A percentile compares a stretch with the other conserved stretches of the same genome.
Conservation (phyloP, 2,329 filamentous ascomycete genomes). For the Lecanosticta acicola region DNA sequence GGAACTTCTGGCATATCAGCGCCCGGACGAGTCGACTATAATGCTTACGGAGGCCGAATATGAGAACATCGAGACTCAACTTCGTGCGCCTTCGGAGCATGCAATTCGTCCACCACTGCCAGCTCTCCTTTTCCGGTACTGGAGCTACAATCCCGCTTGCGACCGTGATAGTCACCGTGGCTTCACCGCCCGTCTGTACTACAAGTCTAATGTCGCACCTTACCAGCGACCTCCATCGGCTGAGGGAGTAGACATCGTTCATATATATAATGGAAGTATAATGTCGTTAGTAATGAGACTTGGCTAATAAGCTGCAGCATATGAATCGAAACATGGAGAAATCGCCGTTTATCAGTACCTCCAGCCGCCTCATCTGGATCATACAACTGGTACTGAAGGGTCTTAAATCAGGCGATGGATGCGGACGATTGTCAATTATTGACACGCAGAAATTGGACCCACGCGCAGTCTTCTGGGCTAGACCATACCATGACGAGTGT, state of each 20-base stretch:
- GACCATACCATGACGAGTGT: constrained; percentile 4
- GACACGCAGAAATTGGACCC: too few species aligned
- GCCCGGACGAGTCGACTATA: neutral
- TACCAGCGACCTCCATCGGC: neutral
- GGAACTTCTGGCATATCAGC: neutral
- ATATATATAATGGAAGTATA: constrained; percentile 1
- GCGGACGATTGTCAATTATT: constrained; percentile 4
- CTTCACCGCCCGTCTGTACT: constrained; percentile 5
- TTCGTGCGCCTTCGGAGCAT: neutral
- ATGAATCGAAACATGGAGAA: constrained; percentile 2
- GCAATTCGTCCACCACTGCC: constrained; percentile 7
- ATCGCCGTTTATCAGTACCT: constrained; percentile 8
- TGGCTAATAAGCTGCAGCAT: neutral
- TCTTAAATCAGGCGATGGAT: constrained; percentile 1
- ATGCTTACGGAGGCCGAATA: neutral
- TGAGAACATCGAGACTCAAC: neutral
- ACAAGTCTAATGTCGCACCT: constrained; percentile 6
- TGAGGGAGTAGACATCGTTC: neutral
- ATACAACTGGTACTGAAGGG: constrained; percentile 5
- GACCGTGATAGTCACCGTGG: constrained; percentile 8
- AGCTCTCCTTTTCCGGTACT: constrained; percentile 9
- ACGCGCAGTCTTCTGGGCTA: constrained; percentile 7
- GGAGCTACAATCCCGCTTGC: constrained; percentile 5
- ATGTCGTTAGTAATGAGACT: too few species aligned
- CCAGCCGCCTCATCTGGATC: constrained; percentile 5